Evolutionary conservation across 306 rosid genomes (phyloP).

Genomic region (Gastrolobium bilobum): DNA sequence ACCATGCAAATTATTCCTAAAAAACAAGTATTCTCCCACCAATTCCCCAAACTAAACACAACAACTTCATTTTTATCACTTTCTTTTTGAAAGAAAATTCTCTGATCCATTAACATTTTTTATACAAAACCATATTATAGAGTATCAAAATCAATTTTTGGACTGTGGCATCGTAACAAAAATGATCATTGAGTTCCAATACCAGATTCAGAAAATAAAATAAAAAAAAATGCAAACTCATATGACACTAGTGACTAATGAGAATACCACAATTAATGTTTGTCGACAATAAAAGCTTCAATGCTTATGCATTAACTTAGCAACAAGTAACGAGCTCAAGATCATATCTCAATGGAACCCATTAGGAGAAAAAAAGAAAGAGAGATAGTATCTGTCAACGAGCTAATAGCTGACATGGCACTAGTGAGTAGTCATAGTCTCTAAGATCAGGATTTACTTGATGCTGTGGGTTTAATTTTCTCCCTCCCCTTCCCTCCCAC

Average conservation of each 20-base stretch:
- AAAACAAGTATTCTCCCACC: background rate
- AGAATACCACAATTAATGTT: constrained; percentile 19
- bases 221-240: background rate
- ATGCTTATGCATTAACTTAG: constrained; percentile 2
- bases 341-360: constrained; percentile 14
- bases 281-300: constrained; percentile 13
- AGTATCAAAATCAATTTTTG: background rate
- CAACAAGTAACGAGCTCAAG: constrained; percentile 13
- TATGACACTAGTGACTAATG: constrained; percentile 9
- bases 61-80: background rate
- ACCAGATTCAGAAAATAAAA: background rate
- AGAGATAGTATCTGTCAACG: constrained; percentile 17
- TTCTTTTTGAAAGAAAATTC: constrained; percentile 8
- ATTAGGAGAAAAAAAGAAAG: constrained; percentile 12
- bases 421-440: background rate
- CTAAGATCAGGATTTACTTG: constrained; percentile 3
- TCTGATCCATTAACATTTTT: background rate
- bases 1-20: background rate
- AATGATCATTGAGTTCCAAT: background rate
- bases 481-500: background rate
- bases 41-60: constrained; percentile 2
- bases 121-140: background rate
- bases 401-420: constrained; percentile 8
- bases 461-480: background rate
- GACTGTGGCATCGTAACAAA: background rate